Conservation (phyloP, 1,284 basidiomycete species). For the Afroboletus lepidellus region DNA sequence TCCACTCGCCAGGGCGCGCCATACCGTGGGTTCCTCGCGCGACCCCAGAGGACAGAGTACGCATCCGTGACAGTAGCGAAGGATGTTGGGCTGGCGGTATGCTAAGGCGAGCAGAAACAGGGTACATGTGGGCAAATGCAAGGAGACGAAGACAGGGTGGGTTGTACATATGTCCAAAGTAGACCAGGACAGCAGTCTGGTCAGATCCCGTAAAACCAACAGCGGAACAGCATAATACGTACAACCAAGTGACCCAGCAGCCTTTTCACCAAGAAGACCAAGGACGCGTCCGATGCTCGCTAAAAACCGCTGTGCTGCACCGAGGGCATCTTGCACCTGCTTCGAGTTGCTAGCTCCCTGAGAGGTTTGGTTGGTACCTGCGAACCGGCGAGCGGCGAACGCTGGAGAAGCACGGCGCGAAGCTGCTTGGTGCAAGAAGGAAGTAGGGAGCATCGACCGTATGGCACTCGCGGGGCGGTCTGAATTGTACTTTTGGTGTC, state of each 20-base stretch:
- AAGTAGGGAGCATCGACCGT: constrained; percentile 24
- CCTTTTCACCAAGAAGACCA: constrained; percentile 59
- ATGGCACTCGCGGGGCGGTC: constrained; percentile 13
- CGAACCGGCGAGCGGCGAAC: constrained; percentile 26
- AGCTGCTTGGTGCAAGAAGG: constrained; percentile 21
- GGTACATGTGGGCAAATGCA: neutral
- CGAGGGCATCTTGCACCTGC: constrained; percentile 66
- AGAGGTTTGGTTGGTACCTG: constrained; percentile 18
- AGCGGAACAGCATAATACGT: constrained; percentile 30
- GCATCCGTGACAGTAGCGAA: constrained; percentile 62
- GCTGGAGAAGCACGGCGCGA: constrained; percentile 16
- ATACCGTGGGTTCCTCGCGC: constrained; percentile 67
- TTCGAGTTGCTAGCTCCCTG: constrained; percentile 49
- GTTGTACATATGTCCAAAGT: neutral
- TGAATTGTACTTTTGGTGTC: constrained; percentile 6
- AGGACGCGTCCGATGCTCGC: constrained; percentile 53
- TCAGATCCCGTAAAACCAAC: constrained; percentile 3
- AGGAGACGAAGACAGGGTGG: too few species aligned
- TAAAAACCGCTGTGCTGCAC: constrained; percentile 56
- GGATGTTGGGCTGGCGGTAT: constrained; percentile 79
- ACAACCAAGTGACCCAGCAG: constrained; percentile 67
- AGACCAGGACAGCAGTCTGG: neutral
- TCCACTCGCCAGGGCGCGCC: constrained; percentile 81
- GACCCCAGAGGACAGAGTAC: constrained; percentile 74
- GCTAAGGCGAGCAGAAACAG: constrained; percentile 43